These are phyloP conservation scores for Alternaria triticina DNA, from an alignment of 2,329 filamentous ascomycete genomes.

Conservation along the genomic window DNA sequence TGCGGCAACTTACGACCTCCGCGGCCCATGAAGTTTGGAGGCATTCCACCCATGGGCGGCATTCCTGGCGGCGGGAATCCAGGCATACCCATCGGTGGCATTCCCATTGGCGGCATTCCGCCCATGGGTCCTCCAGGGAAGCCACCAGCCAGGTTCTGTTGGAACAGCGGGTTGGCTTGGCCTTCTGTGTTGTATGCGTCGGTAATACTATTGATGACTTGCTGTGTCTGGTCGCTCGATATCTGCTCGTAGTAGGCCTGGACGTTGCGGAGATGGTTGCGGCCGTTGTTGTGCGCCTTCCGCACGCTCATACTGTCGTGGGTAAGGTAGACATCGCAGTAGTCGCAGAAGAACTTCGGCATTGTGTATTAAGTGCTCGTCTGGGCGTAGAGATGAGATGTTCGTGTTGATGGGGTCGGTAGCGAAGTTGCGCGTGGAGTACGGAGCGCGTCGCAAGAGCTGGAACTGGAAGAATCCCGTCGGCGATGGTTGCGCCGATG, in stretches of 20 bases:
- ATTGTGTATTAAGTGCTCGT: slow-evolving; percentile 9
- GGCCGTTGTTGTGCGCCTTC: slow-evolving; percentile 95
- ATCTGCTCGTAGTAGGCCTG: slow-evolving; percentile 99
- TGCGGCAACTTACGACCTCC: slow-evolving; percentile 44
- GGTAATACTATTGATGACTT: slow-evolving; percentile 97
- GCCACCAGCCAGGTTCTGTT: slow-evolving; percentile 57
- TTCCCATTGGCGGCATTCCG: slow-evolving; percentile 26
- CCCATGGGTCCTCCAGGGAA: slow-evolving; percentile 39
- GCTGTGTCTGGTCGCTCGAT: slow-evolving; percentile 97
- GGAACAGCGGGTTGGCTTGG: slow-evolving; percentile 85
- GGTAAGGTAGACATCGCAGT: slow-evolving; percentile 99
- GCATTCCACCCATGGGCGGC: slow-evolving; percentile 40
- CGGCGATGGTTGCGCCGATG: slow-evolving; percentile 22
- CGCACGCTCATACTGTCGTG: slow-evolving; percentile 99
- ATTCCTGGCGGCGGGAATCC: slow-evolving; percentile 35
- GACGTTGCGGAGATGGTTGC: slow-evolving; percentile 96
- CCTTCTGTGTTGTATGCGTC: slow-evolving; percentile 94
- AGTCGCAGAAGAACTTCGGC: slow-evolving; percentile 68
- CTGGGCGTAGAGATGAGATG: not conserved
- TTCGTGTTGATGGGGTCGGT: not conserved
- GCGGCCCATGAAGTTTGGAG: slow-evolving; percentile 51
- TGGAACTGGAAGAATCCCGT: slow-evolving; percentile 28
- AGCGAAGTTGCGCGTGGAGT: slow-evolving; percentile 2
- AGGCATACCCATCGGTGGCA: slow-evolving; percentile 30
- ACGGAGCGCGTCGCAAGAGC: slow-evolving; percentile 25